Percentiles rank a stretch among this genome's conserved stretches.
Evolutionary conservation across 352 stramenopile genomes (phyloP).

Genomic region (Globisporangium spinosum): DNA sequence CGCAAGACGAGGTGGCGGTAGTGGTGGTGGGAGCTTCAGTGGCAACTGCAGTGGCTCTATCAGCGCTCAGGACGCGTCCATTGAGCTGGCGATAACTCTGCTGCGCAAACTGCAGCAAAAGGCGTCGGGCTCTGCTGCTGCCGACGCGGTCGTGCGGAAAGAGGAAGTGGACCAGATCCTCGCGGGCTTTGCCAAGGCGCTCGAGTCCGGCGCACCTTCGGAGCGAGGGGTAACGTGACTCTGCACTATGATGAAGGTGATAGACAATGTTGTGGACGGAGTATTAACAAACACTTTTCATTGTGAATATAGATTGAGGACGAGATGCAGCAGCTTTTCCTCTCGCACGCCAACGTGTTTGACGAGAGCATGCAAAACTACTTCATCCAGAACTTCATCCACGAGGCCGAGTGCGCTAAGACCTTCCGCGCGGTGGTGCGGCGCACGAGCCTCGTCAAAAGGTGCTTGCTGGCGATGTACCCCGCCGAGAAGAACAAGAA

Average conservation of each 20-base stretch:
- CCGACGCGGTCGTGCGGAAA: slow-evolving; percentile 36
- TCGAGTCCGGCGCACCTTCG: slow-evolving; percentile 41
- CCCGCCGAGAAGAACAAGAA: slow-evolving; percentile 34
- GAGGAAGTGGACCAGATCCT: slow-evolving; percentile 61
- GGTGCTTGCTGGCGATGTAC: slow-evolving; percentile 73
- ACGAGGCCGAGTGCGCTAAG: slow-evolving; percentile 66
- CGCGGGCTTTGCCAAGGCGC: slow-evolving; percentile 48
- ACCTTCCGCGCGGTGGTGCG: slow-evolving; percentile 62
- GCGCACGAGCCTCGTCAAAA: slow-evolving; percentile 68
- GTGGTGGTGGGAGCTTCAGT: neutral
- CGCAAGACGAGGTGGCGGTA: neutral
- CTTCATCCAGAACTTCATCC: slow-evolving; percentile 86
- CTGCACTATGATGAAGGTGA: neutral
- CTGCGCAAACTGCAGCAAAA: slow-evolving; percentile 56
- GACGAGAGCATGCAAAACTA: slow-evolving; percentile 84
- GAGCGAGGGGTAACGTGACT: slow-evolving; percentile 28
- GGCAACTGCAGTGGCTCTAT: neutral
- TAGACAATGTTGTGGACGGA: neutral
- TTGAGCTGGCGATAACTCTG: slow-evolving; percentile 55
- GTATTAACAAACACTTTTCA: neutral
- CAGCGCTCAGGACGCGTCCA: slow-evolving; percentile 28
- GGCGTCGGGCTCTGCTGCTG: neutral
- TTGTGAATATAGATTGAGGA: slow-evolving; percentile 37
- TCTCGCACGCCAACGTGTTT: slow-evolving; percentile 79
- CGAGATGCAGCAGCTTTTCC: slow-evolving; percentile 69